These are phyloP conservation scores for Neonectria hederae DNA, from an alignment of 2,329 filamentous ascomycete genomes.

Conservation along the genomic window DNA sequence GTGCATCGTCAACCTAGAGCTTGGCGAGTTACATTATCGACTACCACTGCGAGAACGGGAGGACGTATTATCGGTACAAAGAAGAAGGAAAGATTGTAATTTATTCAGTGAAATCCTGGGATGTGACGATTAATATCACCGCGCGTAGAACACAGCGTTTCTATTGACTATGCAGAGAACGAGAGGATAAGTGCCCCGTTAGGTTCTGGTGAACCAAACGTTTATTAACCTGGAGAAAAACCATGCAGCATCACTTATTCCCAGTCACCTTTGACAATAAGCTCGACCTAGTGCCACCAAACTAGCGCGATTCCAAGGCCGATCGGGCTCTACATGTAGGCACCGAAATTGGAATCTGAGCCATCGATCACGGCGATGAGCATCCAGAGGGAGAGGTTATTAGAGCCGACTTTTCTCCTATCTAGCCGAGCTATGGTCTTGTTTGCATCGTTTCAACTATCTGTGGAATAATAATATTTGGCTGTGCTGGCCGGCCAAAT, in stretches of 20 bases:
- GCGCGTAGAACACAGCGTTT: not conserved
- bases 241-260: conserved; percentile 15
- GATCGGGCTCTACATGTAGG: conserved; percentile 5
- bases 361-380: conserved; percentile 17
- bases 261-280: conserved; percentile 12
- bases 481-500: conserved; percentile 6
- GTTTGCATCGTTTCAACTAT: conserved; percentile 10
- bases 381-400: conserved; percentile 8
- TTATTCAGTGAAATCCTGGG: not conserved
- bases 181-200: conserved; percentile 7
- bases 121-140: not conserved
- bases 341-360: conserved; percentile 14
- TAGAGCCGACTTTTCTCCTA: not conserved
- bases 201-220: no score
- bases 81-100: conserved; percentile 1
- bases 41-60: conserved; percentile 12
- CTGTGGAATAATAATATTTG: conserved; percentile 14
- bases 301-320: not conserved
- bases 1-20: conserved; percentile 6
- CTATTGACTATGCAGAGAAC: conserved; percentile 11
- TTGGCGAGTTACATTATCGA: conserved; percentile 12
- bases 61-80: conserved; percentile 20
- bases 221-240: not conserved
- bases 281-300: conserved; percentile 11
- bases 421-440: conserved; percentile 17